Evolutionary conservation across 208 protist genomes (phyloP).

Genomic region (Acanthamoeba castellanii): DNA sequence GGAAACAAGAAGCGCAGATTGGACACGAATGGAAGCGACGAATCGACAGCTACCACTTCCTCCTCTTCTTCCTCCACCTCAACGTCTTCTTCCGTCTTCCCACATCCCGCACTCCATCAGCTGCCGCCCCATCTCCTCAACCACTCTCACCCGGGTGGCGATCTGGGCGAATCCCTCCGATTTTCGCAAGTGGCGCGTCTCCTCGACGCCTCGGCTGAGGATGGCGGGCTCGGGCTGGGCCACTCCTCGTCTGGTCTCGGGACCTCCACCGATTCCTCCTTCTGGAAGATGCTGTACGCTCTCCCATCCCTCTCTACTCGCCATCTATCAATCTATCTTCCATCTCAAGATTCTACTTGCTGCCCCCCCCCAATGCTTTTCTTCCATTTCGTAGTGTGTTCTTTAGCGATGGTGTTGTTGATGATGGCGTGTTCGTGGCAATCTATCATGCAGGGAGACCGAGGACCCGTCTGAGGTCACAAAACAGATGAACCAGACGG

Average conservation of each 20-base stretch:
- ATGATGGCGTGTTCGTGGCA: not conserved
- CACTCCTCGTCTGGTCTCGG: slow-evolving; percentile 5
- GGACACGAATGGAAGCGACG: not conserved
- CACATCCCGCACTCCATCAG: slow-evolving; percentile 6
- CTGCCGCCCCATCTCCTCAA: not conserved
- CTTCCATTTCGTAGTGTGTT: no score
- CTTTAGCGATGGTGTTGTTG: no score
- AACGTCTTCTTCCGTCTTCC: not conserved
- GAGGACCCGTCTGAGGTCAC: slow-evolving; percentile 6
- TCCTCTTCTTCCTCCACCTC: not conserved
- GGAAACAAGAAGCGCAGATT: slow-evolving; percentile 12
- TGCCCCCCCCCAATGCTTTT: no score
- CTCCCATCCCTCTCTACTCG: not conserved
- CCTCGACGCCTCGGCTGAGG: slow-evolving; percentile 42
- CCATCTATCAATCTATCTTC: not conserved
- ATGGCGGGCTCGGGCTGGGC: not conserved
- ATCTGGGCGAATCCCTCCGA: slow-evolving; percentile 52
- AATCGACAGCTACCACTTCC: not conserved
- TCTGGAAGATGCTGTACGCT: slow-evolving; percentile 66
- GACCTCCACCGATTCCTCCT: slow-evolving; percentile 40
- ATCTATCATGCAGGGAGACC: not conserved
- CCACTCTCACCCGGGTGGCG: not conserved
- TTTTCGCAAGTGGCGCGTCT: slow-evolving; percentile 52
- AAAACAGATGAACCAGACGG: slow-evolving; percentile 46
- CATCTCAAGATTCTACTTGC: no score